phyloP scores from a whole-genome alignment of 805 yeast genomes.

The Saccharomyces eubayanus region DNA sequence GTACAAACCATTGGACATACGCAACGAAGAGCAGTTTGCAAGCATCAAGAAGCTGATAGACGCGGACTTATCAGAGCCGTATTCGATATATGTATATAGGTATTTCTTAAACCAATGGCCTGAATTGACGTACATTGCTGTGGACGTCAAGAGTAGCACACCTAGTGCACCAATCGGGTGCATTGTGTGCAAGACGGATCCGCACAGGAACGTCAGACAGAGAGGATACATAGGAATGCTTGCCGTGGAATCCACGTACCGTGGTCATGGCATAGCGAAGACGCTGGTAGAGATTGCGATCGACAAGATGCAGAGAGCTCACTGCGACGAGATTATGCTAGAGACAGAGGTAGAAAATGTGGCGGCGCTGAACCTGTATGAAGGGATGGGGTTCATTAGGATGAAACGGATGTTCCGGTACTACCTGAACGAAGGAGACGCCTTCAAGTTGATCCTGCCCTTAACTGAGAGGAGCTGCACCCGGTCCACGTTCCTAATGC shows the following conservation, averaged over 20 bases:
- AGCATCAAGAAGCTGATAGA: slow-evolving; percentile 52
- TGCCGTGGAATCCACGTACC: slow-evolving; percentile 61
- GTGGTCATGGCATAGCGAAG: slow-evolving; percentile 81
- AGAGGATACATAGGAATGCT: slow-evolving; percentile 97
- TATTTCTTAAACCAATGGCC: slow-evolving; percentile 91
- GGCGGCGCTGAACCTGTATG: slow-evolving; percentile 63
- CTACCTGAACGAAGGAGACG: slow-evolving; percentile 89
- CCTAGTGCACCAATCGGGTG: slow-evolving; percentile 56
- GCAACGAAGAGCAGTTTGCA: slow-evolving; percentile 33
- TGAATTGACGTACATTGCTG: slow-evolving; percentile 61
- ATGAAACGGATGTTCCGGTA: slow-evolving; percentile 74
- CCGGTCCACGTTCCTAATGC: slow-evolving; percentile 45
- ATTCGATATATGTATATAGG: slow-evolving; percentile 85
- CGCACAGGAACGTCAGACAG: slow-evolving; percentile 55
- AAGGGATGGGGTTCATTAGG: slow-evolving; percentile 66
- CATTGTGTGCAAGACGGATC: slow-evolving; percentile 72
- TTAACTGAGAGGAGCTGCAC: slow-evolving; percentile 49
- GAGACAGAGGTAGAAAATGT: slow-evolving; percentile 83
- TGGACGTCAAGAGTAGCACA: slow-evolving; percentile 19
- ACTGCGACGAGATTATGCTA: slow-evolving; percentile 83
- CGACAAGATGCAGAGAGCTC: slow-evolving; percentile 50
- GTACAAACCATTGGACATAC: slow-evolving; percentile 23
- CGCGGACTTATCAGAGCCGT: slow-evolving; percentile 82
- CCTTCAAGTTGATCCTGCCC: slow-evolving; percentile 79
- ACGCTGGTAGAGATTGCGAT: slow-evolving; percentile 55